Evolutionary conservation across 2,329 filamentous ascomycete species (phyloP), one percentile per base, ranked within the genome.

Genomic region (Aspergillus sp.): DNA sequence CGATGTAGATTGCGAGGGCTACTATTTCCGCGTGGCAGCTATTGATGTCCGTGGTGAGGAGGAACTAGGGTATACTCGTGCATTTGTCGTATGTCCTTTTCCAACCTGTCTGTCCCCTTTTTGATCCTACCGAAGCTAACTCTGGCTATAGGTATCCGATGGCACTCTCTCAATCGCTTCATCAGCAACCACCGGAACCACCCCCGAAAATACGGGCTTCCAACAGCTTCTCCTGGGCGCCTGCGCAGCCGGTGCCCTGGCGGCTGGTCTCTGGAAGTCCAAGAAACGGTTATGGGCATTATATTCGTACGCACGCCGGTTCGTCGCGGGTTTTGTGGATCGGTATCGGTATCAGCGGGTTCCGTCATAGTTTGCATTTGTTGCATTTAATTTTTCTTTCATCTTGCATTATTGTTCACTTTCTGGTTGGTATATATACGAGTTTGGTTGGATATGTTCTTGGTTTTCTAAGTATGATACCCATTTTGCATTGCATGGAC

Each of bases 1-100:
- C 2, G 27, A 48, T 3, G 39, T 54, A 2, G 49, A 43, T 7
- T 29, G 46, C 10, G 30, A 48, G 2, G 41, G 55, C 1, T 50
- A 45, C 6, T 52, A 53, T 41, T 57, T 59, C 34, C 53, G 53
- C 8, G 35, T 61, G 5, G 47, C 46, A 5, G 59, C 59, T 6
- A 45, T 60, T 7, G 44, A 57, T 28, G 39, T 46, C 3, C 44
- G 55, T 2, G 55, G 55, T 3, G 49, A 57, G 8, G 46, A 51
- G 3, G 19, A 19, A 19, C 41, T 62, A n/a, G 55, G 57, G 2
- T 46, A 44, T n/a, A 57, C 58, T 1, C 48, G 51, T 5, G 43
- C 53, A 5, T 42, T 58, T 40, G 33, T 29, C 27, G 33, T 33
- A 29, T 10, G 27, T 41, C 42, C 9, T 29, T 32, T 19, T 19